Evolutionary conservation across 345 rosid species (phyloP).

Genomic region (Moringa oleifera): DNA sequence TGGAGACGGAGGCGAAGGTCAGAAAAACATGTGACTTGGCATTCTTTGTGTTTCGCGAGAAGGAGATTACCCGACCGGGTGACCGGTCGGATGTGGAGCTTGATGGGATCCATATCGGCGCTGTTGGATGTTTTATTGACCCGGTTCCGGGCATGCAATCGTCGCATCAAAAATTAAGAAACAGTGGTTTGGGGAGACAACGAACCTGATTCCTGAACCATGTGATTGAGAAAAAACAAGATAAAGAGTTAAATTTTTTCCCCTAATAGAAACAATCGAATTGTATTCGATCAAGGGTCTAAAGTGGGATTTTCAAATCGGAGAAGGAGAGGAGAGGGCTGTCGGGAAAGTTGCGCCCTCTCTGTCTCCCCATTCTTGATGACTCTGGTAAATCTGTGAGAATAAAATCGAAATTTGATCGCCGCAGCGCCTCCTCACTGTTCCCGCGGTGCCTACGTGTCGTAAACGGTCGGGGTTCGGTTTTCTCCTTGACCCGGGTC

Average conservation of each 20-base stretch:
- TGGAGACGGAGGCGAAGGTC: slow-evolving; percentile 19
- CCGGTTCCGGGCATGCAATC: slow-evolving; percentile 58
- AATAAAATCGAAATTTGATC: background rate
- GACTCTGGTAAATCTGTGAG: background rate
- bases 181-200: background rate
- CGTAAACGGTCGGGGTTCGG: too few relatives aligned
- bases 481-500: too few relatives aligned
- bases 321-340: slow-evolving; percentile 32
- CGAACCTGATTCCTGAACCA: slow-evolving; percentile 17
- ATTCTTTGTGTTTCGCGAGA: slow-evolving; percentile 29
- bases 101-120: slow-evolving; percentile 48
- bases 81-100: slow-evolving; percentile 39
- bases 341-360: slow-evolving; percentile 13
- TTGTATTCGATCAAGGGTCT: background rate
- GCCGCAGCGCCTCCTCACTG: background rate
- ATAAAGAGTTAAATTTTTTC: background rate
- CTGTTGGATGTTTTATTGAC: slow-evolving; percentile 18
- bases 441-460: background rate
- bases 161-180: slow-evolving; percentile 65
- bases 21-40: slow-evolving; percentile 22
- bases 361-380: slow-evolving; percentile 1
- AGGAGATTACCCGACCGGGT: slow-evolving; percentile 36
- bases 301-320: background rate
- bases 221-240: slow-evolving; percentile 3
- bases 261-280: too few relatives aligned